These are phyloP conservation scores for Leptosphaerulina australis DNA, from an alignment of 2,329 filamentous ascomycete genomes.

Conservation along the genomic window DNA sequence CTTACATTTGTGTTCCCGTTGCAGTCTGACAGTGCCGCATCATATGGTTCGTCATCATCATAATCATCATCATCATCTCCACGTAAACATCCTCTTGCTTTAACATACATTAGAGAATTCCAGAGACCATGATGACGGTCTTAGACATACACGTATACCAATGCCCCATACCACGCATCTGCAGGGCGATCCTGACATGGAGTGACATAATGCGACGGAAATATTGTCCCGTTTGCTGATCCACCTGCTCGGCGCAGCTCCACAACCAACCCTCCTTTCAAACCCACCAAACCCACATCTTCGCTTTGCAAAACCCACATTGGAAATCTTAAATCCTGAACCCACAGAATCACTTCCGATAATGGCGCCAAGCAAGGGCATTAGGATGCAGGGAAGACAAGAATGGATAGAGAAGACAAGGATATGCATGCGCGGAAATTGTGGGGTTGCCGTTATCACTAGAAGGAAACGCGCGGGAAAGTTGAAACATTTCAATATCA, in stretches of 20 bases:
- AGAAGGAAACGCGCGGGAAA: not conserved
- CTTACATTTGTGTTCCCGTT: conserved; percentile 1
- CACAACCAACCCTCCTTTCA: not conserved
- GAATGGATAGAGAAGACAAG: not conserved
- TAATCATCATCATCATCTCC: no score
- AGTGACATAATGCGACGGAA: conserved; percentile 4
- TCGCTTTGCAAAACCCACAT: not conserved
- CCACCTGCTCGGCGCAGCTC: conserved; percentile 1
- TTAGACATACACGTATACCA: not conserved
- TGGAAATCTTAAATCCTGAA: not conserved
- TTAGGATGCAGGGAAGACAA: conserved; percentile 5
- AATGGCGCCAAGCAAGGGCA: not conserved
- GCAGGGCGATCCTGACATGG: not conserved
- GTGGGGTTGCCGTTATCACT: conserved; percentile 11
- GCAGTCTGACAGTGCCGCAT: not conserved
- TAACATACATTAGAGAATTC: not conserved
- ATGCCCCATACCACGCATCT: conserved; percentile 5
- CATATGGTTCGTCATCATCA: not conserved
- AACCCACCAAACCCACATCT: conserved; percentile 4
- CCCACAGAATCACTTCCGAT: conserved; percentile 1
- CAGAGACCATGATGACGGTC: not conserved
- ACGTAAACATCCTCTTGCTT: not conserved
- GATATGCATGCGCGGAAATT: not conserved
- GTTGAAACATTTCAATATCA: conserved; percentile 18
- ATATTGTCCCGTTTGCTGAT: not conserved